Conservation (phyloP, 208 protist species). For the Leishmania arabica region DNA sequence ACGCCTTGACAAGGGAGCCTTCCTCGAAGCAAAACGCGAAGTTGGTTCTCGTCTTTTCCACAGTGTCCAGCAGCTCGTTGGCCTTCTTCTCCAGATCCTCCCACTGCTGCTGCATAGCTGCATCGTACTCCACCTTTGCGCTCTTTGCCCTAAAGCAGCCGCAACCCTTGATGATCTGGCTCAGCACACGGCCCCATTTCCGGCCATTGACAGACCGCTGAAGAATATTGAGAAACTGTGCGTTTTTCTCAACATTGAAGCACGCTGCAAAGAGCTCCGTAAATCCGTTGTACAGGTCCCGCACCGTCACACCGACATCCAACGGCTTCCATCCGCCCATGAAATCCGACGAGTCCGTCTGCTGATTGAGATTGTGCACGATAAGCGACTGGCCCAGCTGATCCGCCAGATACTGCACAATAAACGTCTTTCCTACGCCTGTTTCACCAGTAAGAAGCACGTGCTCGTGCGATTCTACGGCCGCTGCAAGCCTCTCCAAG, state of each 20-base stretch:
- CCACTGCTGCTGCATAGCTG: slow-evolving; percentile 53
- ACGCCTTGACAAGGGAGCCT: slow-evolving; percentile 95
- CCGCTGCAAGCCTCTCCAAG: slow-evolving; percentile 94
- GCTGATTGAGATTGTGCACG: slow-evolving; percentile 99
- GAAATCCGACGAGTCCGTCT: slow-evolving; percentile 99
- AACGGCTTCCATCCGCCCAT: slow-evolving; percentile 99
- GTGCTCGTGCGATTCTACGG: slow-evolving; percentile 94
- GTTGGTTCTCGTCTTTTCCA: slow-evolving; percentile 55
- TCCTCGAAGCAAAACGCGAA: slow-evolving; percentile 99
- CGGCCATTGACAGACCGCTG: slow-evolving; percentile 64
- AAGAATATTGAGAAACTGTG: slow-evolving; percentile 73
- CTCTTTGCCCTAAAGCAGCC: slow-evolving; percentile 67
- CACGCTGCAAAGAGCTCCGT: slow-evolving; percentile 93
- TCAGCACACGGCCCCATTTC: slow-evolving; percentile 56
- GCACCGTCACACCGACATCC: slow-evolving; percentile 85
- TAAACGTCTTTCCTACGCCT: slow-evolving; percentile 96
- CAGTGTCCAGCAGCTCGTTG: slow-evolving; percentile 55
- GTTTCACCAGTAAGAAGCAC: slow-evolving; percentile 99
- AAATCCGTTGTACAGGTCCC: slow-evolving; percentile 87
- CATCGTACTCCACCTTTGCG: slow-evolving; percentile 25
- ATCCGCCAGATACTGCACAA: slow-evolving; percentile 92
- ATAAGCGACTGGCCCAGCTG: slow-evolving; percentile 92
- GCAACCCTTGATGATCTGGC: slow-evolving; percentile 81
- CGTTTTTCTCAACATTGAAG: slow-evolving; percentile 91
- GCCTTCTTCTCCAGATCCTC: slow-evolving; percentile 43